Evolutionary conservation across 352 stramenopile species (phyloP).

Genomic region (Aphanomyces cochlioides): DNA sequence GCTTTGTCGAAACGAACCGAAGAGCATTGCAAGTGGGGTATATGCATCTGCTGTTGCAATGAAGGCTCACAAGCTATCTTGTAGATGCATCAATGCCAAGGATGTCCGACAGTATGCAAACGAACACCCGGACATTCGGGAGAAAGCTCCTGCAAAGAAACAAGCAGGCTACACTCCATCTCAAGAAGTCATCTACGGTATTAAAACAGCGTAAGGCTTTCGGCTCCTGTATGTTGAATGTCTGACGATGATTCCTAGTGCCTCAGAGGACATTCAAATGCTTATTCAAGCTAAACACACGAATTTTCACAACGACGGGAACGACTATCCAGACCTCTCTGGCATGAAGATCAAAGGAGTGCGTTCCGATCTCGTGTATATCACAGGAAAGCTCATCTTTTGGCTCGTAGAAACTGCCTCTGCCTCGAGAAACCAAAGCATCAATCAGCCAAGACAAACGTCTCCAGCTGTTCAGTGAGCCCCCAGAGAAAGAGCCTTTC

Average conservation of each 20-base stretch:
- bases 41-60: slow-evolving; percentile 1
- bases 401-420: slow-evolving; percentile 54
- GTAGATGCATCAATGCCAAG: slow-evolving; percentile 50
- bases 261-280: slow-evolving; percentile 65
- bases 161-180: slow-evolving; percentile 53
- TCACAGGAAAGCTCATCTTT: not conserved
- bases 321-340: slow-evolving; percentile 72
- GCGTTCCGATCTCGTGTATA: slow-evolving; percentile 25
- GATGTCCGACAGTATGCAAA: slow-evolving; percentile 59
- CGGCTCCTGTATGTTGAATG: not conserved
- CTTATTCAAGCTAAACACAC: slow-evolving; percentile 68
- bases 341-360: slow-evolving; percentile 80
- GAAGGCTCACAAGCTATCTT: not conserved
- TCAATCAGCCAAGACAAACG: slow-evolving; percentile 66
- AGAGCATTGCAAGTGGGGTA: slow-evolving; percentile 58
- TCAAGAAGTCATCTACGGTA: slow-evolving; percentile 59
- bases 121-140: slow-evolving; percentile 67
- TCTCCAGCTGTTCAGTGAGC: slow-evolving; percentile 38
- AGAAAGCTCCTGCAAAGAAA: slow-evolving; percentile 49
- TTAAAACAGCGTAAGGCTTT: slow-evolving; percentile 64
- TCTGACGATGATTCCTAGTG: slow-evolving; percentile 35
- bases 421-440: slow-evolving; percentile 67
- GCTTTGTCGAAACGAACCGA: slow-evolving; percentile 79
- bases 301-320: slow-evolving; percentile 58
- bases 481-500: slow-evolving; percentile 51